Base-by-base conservation (phyloP, 2,329 filamentous ascomycete species). In the Verticillium dahliae region DNA sequence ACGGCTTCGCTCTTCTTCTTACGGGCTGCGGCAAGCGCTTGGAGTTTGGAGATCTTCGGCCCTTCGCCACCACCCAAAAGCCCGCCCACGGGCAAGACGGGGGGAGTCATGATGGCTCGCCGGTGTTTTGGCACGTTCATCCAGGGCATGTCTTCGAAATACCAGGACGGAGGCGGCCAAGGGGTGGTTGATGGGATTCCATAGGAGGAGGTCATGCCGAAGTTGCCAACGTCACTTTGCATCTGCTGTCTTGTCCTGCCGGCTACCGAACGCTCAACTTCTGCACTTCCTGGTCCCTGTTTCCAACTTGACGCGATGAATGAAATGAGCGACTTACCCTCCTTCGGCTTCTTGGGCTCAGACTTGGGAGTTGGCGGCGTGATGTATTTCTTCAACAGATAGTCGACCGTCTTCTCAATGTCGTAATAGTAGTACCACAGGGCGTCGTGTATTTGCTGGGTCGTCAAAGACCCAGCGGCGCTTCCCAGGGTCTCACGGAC, bases 391-490 rank as follows among this genome's bases (percentile, higher is more conserved):
- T 87, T 90, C 65, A 87, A 84, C 62, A 99, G 76, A 71, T 96
- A 97, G 61, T 84, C 81, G 41, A 96, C 89, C 1, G 91, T 87
- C 75, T 97, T 97, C 62, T 87, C 89, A 35, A 97, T 81, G 69
- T 99, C 93, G 72, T 93, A 98, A 74, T 94, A 98, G 75, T 97
- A 97, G 75, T 99, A 87, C 92, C 92, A 98, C 15, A 99, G 76
- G 0, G 93, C 85, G 64, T 98, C 94, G 72, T 96, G 87, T 65
- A 97, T 94, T 71, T 97, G 89, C 41, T 70, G 74, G 56, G 74
- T 76, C 39, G 81, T 83, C 68, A 88, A 81, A 64, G 84, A 86
- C 65, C 76, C 76, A 37, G 81, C 79, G 63, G 85, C 80, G 10
- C 77, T 74, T 6, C 86, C 89, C n/a, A 97, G 79, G 9, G 83